These are phyloP conservation scores for Thermothielavioides terrestris DNA, from an alignment of 495 filamentous ascomycete species.

Conservation along the genomic window DNA sequence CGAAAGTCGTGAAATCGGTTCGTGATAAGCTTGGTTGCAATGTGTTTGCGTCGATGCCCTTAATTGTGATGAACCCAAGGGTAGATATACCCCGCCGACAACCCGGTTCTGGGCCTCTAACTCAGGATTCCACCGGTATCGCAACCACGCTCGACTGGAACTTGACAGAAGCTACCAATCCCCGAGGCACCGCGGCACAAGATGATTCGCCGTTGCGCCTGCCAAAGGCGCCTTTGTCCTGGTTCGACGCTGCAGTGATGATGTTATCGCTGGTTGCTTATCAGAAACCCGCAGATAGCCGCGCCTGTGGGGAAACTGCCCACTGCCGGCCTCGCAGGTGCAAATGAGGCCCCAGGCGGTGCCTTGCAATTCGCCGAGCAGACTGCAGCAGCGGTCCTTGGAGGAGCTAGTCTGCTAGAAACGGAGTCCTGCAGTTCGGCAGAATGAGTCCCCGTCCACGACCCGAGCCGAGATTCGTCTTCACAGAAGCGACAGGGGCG, in stretches of 20 bases:
- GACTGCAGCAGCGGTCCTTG: background rate
- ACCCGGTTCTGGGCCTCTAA: background rate
- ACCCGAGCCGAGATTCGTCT: background rate
- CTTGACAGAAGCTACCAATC: constrained; percentile 11
- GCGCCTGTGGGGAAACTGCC: constrained; percentile 9
- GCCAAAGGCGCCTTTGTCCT: constrained; percentile 19
- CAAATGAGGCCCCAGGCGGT: background rate
- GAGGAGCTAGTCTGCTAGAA: too few relatives aligned
- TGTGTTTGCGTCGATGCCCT: background rate
- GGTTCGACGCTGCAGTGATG: constrained; percentile 22
- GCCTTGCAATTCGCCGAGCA: constrained; percentile 7
- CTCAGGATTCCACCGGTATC: constrained; percentile 16
- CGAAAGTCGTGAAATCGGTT: background rate
- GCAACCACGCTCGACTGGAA: background rate
- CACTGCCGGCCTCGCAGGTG: constrained; percentile 9
- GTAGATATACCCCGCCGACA: background rate
- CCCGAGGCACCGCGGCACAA: background rate
- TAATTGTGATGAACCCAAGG: background rate
- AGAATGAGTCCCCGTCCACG: background rate
- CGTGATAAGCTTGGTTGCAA: too few relatives aligned
- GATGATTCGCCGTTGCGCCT: constrained; percentile 12
- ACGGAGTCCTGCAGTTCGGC: background rate
- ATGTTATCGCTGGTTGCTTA: constrained; percentile 25
- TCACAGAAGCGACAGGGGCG: too few relatives aligned
- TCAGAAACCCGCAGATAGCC: constrained; percentile 30